Percentiles rank a stretch among this genome's conserved stretches.
These are phyloP conservation scores for Marchantia polymorpha DNA, from an alignment of 225 moss, liverwort and hornwort species.

Conservation along the genomic window DNA sequence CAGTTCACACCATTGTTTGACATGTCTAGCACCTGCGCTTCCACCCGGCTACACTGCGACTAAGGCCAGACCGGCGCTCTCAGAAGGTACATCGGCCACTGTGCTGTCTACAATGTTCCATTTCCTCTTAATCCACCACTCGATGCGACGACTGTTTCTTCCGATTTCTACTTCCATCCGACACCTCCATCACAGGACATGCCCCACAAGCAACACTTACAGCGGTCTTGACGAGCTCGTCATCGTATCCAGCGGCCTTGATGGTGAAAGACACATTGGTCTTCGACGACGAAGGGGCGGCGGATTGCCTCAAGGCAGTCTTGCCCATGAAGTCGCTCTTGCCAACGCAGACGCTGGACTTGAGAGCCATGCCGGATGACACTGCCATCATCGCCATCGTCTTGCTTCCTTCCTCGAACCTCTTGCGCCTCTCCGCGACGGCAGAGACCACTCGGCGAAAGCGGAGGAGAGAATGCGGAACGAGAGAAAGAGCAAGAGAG, in stretches of 20 bases:
- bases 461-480: not conserved
- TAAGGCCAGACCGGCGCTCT: not conserved
- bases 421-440: not conserved
- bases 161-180: not conserved
- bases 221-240: conserved; percentile 51
- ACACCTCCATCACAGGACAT: not conserved
- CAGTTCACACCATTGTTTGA: not conserved
- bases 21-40: too few relatives aligned
- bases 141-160: not conserved
- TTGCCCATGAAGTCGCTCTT: conserved; percentile 46
- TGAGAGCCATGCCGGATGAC: conserved; percentile 31
- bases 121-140: not conserved
- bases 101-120: not conserved
- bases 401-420: not conserved
- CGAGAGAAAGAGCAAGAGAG: not conserved
- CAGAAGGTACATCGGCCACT: too few relatives aligned
- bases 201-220: conserved; percentile 20
- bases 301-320: conserved; percentile 20
- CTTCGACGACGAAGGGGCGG: conserved; percentile 4
- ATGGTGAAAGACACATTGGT: conserved; percentile 17
- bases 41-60: not conserved
- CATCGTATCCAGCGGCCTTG: conserved; percentile 40
- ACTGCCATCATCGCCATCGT: conserved; percentile 44
- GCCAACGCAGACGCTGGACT: conserved; percentile 28
- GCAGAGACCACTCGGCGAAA: not conserved